Base-by-base conservation (phyloP, 169 alveolate genomes). In the Plasmodium coatneyi region DNA sequence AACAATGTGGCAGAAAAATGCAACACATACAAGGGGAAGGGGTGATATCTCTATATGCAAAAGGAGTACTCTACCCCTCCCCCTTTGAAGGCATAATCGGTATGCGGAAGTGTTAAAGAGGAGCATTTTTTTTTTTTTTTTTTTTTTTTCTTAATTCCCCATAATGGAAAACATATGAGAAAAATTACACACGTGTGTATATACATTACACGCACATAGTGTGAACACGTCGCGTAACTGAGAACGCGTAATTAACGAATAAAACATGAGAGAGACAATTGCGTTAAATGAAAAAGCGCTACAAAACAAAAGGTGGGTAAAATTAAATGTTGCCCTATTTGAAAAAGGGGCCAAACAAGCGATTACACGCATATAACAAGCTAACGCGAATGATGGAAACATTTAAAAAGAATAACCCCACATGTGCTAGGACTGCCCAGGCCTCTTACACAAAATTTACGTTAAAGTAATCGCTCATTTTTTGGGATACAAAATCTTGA, bases 381-480 rank as follows among this genome's bases (percentile, higher is more conserved):
- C 25, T 14, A 1, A 7, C 43, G 54, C 43, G 54, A 32, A 25
- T 25, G 54, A 34, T 32, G 5, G 2, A 30, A 80, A 80, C 39
- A 41, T 80, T 43, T 49, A 76, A 76, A n/a, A 76, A 6, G 49
- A 76, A 19, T 19, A 43, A 14, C 16, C 39, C 39, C 41, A 66
- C 9, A 19, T 7, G 39, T 28, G 76, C 76, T 66, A 22, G n/a
- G 14, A 28, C 36, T 28, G 56, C 32, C 36, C 41, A 41, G 30
- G 41, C 36, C 25, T 49, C 46, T 71, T 71, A 83, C 74, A 72
- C 52, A 52, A 76, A 52, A 46, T 79, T 56, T 12, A 56, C 30
- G 78, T 25, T 91, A 70, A 70, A 70, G 43, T 32, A 91, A 80
- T 91, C 81, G 43, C 72, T 91, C 36, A 91, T 46, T 72, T 43